Percentiles rank a stretch among this genome's conserved stretches.
phyloP scores from a whole-genome alignment of 768 basidiomycete species.

The Saitozyma podzolica region DNA sequence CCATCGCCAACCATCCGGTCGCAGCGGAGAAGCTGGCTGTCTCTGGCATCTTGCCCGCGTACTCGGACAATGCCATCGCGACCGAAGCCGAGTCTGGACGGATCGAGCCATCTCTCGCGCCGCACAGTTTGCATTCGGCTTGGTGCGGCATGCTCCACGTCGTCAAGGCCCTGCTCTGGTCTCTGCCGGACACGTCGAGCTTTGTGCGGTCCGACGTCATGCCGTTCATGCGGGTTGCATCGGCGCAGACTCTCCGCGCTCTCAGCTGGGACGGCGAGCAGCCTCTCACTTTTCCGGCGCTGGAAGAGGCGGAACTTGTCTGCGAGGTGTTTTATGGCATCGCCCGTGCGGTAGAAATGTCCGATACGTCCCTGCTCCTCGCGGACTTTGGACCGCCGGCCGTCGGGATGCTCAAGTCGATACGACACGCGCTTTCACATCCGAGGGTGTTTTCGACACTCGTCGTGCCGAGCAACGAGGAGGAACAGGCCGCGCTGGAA shows the following conservation, averaged over 20 bases:
- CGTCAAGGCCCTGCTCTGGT: conserved; percentile 71
- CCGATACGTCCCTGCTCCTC: conserved; percentile 59
- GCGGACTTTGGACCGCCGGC: conserved; percentile 68
- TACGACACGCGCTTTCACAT: conserved; percentile 87
- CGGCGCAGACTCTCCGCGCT: conserved; percentile 72
- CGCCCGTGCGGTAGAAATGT: conserved; percentile 58
- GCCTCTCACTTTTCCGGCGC: conserved; percentile 68
- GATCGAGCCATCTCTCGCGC: conserved; percentile 64
- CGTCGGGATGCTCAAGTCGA: conserved; percentile 73
- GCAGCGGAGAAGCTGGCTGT: conserved; percentile 83
- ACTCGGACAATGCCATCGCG: conserved; percentile 78
- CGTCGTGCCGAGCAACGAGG: conserved; percentile 73
- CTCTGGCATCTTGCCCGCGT: conserved; percentile 76
- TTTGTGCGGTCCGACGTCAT: conserved; percentile 77
- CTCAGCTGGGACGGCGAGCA: conserved; percentile 81
- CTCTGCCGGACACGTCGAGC: conserved; percentile 60
- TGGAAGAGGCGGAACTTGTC: conserved; percentile 81
- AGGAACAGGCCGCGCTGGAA: conserved; percentile 70
- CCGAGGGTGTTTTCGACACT: conserved; percentile 82
- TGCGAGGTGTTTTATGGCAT: conserved; percentile 76
- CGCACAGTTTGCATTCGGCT: conserved; percentile 73
- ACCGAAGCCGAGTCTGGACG: conserved; percentile 71
- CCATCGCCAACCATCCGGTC: conserved; percentile 70
- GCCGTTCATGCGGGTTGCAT: conserved; percentile 80
- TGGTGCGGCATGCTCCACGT: conserved; percentile 85